A percentile compares a stretch with the other conserved stretches of the same genome.
Evolutionary conservation across 1,139 yeast genomes (phyloP).

Genomic region (Starmera stellimalicola): DNA sequence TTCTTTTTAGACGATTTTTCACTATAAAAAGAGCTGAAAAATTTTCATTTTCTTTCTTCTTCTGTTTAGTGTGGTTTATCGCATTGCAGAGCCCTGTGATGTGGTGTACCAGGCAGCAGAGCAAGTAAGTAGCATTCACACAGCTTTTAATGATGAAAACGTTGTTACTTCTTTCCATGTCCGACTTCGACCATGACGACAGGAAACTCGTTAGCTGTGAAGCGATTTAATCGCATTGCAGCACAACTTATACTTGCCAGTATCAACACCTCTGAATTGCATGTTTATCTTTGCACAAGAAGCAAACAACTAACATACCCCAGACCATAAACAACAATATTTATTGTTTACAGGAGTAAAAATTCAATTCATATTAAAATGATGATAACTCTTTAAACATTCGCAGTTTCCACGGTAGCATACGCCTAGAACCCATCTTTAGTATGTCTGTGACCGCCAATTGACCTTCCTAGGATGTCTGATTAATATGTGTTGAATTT

Average conservation of each 20-base stretch:
- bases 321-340: neutral
- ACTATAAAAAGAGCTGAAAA: no score
- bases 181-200: conserved; percentile 90
- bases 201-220: conserved; percentile 34
- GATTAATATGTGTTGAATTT: no score
- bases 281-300: neutral
- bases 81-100: no score
- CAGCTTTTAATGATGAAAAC: conserved; percentile 26
- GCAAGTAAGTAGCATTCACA: no score
- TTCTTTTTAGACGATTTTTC: no score
- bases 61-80: no score
- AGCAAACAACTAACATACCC: neutral
- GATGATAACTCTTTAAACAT: conserved; percentile 78
- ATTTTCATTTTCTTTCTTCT: no score
- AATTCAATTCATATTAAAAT: conserved; percentile 24
- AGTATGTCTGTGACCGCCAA: conserved; percentile 78
- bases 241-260: conserved; percentile 78
- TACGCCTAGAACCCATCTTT: conserved; percentile 73
- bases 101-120: no score
- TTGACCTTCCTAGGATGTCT: conserved; percentile 57
- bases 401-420: conserved; percentile 96
- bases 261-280: conserved; percentile 44
- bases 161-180: conserved; percentile 74
- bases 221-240: conserved; percentile 5
- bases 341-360: neutral